Percentiles rank a stretch among this genome's conserved stretches.
Evolutionary conservation across 208 protist species (phyloP).

Genomic region (Leishmania martiniquensis): DNA sequence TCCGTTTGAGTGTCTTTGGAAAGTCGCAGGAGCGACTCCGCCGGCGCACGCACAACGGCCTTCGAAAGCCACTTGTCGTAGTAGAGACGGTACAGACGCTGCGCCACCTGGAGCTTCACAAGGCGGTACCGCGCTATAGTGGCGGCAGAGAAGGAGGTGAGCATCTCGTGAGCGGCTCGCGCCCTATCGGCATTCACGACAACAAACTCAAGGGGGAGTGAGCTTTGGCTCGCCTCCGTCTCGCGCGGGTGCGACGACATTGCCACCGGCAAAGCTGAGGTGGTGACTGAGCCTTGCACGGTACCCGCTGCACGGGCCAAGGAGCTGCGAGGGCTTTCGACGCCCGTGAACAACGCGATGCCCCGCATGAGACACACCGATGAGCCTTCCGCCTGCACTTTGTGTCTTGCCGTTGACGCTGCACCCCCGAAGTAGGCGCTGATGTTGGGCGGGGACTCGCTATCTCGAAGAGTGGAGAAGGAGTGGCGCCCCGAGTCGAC

Average conservation of each 20-base stretch:
- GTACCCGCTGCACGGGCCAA: neutral
- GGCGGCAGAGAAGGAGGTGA: slow-evolving; percentile 28
- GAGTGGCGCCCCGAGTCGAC: slow-evolving; percentile 1
- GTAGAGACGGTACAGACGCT: slow-evolving; percentile 49
- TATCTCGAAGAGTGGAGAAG: slow-evolving; percentile 12
- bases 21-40: neutral
- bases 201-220: slow-evolving; percentile 1
- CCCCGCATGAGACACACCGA: neutral
- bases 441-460: slow-evolving; percentile 11
- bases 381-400: neutral
- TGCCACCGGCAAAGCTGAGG: neutral
- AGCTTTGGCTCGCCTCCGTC: neutral
- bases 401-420: neutral
- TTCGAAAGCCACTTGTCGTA: slow-evolving; percentile 46
- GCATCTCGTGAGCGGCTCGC: slow-evolving; percentile 7
- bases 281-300: neutral
- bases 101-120: slow-evolving; percentile 41
- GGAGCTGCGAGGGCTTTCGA: neutral
- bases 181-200: slow-evolving; percentile 14
- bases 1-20: slow-evolving; percentile 1
- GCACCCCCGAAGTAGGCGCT: slow-evolving; percentile 17
- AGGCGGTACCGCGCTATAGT: slow-evolving; percentile 41
- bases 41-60: neutral
- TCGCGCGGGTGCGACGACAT: neutral
- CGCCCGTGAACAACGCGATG: neutral